Conservation (phyloP, 2,329 filamentous ascomycete species). For the Clarireedia sp. region DNA sequence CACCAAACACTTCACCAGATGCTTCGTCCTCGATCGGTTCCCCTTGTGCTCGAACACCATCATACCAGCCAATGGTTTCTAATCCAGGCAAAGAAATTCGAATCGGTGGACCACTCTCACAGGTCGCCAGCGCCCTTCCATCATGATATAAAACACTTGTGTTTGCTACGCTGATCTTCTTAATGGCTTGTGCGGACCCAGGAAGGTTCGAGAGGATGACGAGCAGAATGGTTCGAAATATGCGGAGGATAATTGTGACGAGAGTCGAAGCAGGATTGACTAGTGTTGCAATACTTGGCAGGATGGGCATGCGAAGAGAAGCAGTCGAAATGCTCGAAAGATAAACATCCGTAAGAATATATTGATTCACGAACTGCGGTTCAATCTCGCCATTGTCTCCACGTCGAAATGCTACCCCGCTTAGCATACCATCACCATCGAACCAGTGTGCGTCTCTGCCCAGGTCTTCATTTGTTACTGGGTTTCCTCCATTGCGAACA, state of each 20-base stretch:
- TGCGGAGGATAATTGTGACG: constrained; percentile 39
- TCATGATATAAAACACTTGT: constrained; percentile 61
- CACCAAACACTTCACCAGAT: constrained; percentile 47
- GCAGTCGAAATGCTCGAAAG: constrained; percentile 43
- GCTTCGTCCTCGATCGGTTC: constrained; percentile 28
- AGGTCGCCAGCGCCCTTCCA: constrained; percentile 59
- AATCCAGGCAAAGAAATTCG: constrained; percentile 54
- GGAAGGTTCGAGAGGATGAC: constrained; percentile 50
- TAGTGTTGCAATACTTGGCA: constrained; percentile 60
- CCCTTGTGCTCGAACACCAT: constrained; percentile 50
- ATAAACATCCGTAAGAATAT: constrained; percentile 59
- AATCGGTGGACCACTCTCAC: constrained; percentile 64
- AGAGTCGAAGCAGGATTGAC: constrained; percentile 51
- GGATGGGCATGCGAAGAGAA: constrained; percentile 45
- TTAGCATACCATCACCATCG: constrained; percentile 68
- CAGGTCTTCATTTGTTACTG: constrained; percentile 51
- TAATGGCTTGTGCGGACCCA: constrained; percentile 48
- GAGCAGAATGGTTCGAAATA: constrained; percentile 49
- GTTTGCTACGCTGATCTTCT: constrained; percentile 64
- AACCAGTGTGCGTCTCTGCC: constrained; percentile 64
- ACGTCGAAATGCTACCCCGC: constrained; percentile 53
- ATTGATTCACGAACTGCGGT: constrained; percentile 63
- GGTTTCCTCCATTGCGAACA: constrained; percentile 64
- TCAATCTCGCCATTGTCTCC: constrained; percentile 35
- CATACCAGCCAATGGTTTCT: constrained; percentile 64